Conservation (phyloP, 73 alveolate genomes). For the Paramecium biaurelia region DNA sequence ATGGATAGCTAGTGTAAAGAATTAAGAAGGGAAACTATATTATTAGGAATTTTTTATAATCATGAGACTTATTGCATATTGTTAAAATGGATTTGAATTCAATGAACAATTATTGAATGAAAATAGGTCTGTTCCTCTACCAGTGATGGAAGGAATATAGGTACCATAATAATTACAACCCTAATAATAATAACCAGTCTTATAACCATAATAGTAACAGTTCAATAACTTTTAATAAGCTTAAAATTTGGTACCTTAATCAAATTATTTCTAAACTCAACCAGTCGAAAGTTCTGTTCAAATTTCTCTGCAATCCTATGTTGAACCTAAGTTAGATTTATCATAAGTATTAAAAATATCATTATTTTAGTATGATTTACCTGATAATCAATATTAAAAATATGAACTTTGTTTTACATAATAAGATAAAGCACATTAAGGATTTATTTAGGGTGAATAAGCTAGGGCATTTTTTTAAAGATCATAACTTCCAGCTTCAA, state of each 20-base stretch:
- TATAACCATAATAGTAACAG: background rate
- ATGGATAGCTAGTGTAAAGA: background rate
- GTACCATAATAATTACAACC: background rate
- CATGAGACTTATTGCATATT: constrained; percentile 6
- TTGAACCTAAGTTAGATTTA: background rate
- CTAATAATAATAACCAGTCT: background rate
- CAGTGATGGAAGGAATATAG: constrained; percentile 13
- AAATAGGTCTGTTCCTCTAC: background rate
- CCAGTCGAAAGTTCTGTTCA: background rate
- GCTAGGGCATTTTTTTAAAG: background rate
- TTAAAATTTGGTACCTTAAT: background rate
- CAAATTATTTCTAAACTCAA: background rate
- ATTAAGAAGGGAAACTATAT: background rate
- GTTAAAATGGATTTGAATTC: constrained; percentile 14
- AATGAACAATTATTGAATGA: background rate
- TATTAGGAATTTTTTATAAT: background rate
- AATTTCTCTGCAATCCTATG: background rate
- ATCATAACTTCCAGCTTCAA: background rate
- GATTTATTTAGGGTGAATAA: background rate
- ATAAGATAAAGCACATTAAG: background rate
- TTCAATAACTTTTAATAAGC: background rate
- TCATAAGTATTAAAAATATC: background rate
- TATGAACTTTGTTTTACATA: background rate
- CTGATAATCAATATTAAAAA: background rate
- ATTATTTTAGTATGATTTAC: background rate